These are phyloP conservation scores for Penicillium brasilianum DNA, from an alignment of 2,329 filamentous ascomycete genomes.

Conservation along the genomic window DNA sequence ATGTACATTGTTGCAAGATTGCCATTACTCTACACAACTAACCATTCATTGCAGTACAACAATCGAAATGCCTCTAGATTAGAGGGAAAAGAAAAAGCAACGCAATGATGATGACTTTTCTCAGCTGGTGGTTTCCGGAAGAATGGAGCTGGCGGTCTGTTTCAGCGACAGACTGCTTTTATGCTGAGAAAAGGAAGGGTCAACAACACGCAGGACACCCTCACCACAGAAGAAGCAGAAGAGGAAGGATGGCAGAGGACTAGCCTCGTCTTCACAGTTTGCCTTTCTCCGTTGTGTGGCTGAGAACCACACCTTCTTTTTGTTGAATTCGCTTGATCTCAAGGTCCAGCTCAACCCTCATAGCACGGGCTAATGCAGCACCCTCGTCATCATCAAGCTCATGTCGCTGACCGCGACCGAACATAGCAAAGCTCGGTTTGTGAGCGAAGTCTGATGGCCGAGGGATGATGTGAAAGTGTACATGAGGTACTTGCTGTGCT, in stretches of 20 bases:
- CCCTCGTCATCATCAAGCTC: constrained; percentile 55
- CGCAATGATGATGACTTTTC: not conserved
- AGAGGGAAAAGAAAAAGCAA: not conserved
- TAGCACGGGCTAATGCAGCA: constrained; percentile 40
- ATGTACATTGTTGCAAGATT: constrained; percentile 4
- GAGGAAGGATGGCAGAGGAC: not conserved
- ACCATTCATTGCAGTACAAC: constrained; percentile 20
- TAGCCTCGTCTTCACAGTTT: constrained; percentile 27
- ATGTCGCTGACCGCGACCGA: constrained; percentile 53
- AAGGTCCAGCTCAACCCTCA: constrained; percentile 45
- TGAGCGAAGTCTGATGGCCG: constrained; percentile 59
- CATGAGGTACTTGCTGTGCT: constrained; percentile 89
- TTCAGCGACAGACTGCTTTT: not conserved
- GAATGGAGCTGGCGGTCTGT: not conserved
- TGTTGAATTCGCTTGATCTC: constrained; percentile 43
- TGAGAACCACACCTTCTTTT: constrained; percentile 46
- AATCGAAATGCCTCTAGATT: constrained; percentile 12
- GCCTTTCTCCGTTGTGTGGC: constrained; percentile 23
- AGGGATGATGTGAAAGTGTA: constrained; percentile 94
- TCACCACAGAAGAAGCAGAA: not conserved
- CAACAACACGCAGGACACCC: not conserved
- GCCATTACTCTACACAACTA: not conserved
- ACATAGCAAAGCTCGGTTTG: constrained; percentile 49
- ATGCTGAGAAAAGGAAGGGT: not conserved
- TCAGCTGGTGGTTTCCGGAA: not conserved